Conservation (phyloP, 208 protist genomes). For the Acanthamoeba royreba region DNA sequence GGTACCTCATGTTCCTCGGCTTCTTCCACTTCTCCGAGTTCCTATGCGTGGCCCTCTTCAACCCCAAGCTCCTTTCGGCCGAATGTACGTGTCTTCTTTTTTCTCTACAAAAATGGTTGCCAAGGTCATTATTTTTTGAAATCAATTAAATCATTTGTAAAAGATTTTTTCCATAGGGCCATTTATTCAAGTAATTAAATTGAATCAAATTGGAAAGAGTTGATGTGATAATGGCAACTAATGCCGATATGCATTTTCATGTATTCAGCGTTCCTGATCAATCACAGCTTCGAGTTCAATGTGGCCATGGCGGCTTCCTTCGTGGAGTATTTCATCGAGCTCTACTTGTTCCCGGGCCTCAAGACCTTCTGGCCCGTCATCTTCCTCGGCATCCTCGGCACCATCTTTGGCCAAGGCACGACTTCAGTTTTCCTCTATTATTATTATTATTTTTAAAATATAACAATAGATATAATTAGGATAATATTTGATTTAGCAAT, state of each 20-base stretch:
- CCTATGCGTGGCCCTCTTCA: not conserved
- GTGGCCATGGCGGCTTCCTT: slow-evolving; percentile 51
- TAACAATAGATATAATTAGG: too few species aligned
- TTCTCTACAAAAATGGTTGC: not conserved
- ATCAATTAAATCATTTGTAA: too few species aligned
- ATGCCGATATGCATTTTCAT: not conserved
- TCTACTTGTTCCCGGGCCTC: slow-evolving; percentile 61
- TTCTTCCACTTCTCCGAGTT: slow-evolving; percentile 36
- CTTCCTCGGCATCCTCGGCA: slow-evolving; percentile 17
- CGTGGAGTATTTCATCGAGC: slow-evolving; percentile 67
- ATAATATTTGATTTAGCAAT: too few species aligned
- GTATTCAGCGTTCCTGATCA: slow-evolving; percentile 58
- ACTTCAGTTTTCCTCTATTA: not conserved
- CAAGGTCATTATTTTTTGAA: not conserved
- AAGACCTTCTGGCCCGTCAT: slow-evolving; percentile 14
- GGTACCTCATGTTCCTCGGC: not conserved
- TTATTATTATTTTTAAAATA: too few species aligned
- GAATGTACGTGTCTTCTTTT: not conserved
- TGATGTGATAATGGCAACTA: not conserved
- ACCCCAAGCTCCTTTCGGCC: slow-evolving; percentile 4
- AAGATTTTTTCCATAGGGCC: not conserved
- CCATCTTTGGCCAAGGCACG: slow-evolving; percentile 18
- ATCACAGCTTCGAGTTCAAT: slow-evolving; percentile 65
- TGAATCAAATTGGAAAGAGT: not conserved
- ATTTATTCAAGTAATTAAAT: not conserved